Evolutionary conservation across 2,329 filamentous ascomycete species (phyloP).

Genomic region (Saccharata proteae): DNA sequence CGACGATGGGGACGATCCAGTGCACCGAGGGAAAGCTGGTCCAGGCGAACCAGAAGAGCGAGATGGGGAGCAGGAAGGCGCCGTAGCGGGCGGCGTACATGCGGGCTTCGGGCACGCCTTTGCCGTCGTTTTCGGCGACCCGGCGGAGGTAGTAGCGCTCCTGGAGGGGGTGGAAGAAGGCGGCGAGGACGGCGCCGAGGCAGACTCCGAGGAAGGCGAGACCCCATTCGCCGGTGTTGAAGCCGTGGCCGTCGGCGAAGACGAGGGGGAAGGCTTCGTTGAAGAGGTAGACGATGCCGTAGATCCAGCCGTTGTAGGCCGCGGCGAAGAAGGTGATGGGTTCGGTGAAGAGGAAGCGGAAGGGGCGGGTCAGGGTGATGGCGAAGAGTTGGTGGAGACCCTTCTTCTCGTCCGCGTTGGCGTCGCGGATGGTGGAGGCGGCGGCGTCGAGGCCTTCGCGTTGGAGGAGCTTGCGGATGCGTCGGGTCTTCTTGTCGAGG

Average conservation of each 20-base stretch:
- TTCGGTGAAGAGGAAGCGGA: slow-evolving; percentile 12
- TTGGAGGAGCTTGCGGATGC: slow-evolving; percentile 35
- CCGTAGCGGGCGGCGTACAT: slow-evolving; percentile 12
- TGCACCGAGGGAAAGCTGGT: slow-evolving; percentile 8
- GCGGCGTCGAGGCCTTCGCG: slow-evolving; percentile 8
- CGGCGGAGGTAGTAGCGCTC: slow-evolving; percentile 13
- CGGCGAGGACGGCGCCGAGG: slow-evolving; percentile 13
- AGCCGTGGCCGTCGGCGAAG: slow-evolving; percentile 10
- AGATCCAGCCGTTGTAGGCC: slow-evolving; percentile 12
- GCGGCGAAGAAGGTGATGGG: slow-evolving; percentile 11
- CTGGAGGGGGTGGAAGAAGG: slow-evolving; percentile 10
- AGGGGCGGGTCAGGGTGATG: slow-evolving; percentile 11
- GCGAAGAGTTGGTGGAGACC: slow-evolving; percentile 10
- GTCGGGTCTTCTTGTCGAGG: slow-evolving; percentile 32
- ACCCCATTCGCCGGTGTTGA: slow-evolving; percentile 13
- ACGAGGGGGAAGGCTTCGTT: slow-evolving; percentile 13
- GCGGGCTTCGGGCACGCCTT: slow-evolving; percentile 17
- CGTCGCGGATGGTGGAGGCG: slow-evolving; percentile 4
- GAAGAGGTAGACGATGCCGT: slow-evolving; percentile 13
- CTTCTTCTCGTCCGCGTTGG: slow-evolving; percentile 6
- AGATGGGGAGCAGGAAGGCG: slow-evolving; percentile 13
- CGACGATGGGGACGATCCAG: slow-evolving; percentile 12
- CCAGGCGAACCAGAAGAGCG: slow-evolving; percentile 18
- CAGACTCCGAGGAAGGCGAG: slow-evolving; percentile 14
- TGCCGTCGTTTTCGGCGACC: slow-evolving; percentile 11